Conservation (phyloP, 129 eudicot genomes). For the Scalesia atractyloides region DNA sequence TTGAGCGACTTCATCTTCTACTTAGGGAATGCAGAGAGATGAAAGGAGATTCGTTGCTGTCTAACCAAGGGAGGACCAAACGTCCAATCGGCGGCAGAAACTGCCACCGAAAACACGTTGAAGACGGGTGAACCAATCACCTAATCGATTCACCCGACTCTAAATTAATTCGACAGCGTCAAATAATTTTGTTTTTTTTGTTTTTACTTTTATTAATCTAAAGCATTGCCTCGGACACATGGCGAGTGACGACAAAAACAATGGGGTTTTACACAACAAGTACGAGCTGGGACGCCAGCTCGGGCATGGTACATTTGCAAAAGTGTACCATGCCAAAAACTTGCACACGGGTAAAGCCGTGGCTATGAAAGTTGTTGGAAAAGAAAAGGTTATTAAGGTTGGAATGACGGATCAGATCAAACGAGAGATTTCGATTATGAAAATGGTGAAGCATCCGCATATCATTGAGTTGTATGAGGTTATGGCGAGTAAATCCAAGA, state of each 20-base stretch:
- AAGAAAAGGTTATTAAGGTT: slow-evolving; percentile 40
- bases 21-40: slow-evolving; percentile 50
- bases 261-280: slow-evolving; percentile 33
- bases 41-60: slow-evolving; percentile 41
- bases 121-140: slow-evolving; percentile 39
- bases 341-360: slow-evolving; percentile 35
- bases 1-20: slow-evolving; percentile 8
- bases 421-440: slow-evolving; percentile 45
- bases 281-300: slow-evolving; percentile 48
- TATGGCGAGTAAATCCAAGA: slow-evolving; percentile 47
- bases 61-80: slow-evolving; percentile 33
- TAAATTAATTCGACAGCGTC: too few relatives aligned
- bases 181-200: neutral
- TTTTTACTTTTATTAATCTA: neutral
- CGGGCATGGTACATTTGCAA: slow-evolving; percentile 42
- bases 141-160: neutral
- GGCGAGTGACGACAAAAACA: slow-evolving; percentile 31
- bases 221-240: slow-evolving; percentile 8
- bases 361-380: slow-evolving; percentile 42
- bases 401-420: slow-evolving; percentile 48
- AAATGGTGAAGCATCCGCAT: slow-evolving; percentile 41
- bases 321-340: slow-evolving; percentile 42
- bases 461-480: slow-evolving; percentile 43
- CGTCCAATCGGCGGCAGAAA: slow-evolving; percentile 38
- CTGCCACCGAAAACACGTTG: slow-evolving; percentile 50